Evolutionary conservation across 495 filamentous ascomycete species (phyloP), one percentile per base, ranked within the genome.

Genomic region (Penicillium odoratum): DNA sequence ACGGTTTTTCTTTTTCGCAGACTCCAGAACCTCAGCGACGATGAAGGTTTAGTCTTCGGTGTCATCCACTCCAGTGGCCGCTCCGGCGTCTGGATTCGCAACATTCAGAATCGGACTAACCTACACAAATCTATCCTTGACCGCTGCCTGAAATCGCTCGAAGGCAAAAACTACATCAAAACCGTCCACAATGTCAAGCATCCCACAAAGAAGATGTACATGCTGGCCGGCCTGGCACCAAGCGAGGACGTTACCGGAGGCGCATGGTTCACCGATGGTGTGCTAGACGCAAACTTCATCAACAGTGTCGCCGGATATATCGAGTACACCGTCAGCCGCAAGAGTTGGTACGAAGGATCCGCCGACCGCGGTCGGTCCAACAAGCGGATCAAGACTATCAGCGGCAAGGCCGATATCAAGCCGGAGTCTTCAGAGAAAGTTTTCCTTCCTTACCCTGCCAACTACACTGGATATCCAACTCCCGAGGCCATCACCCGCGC

Each of bases 181-280:
- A 80, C 83, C 44, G 76, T 88, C 29, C 79, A 80, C 69, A 83
- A 79, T 73, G 81, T 84, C 70, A 85, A 84, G 60, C 75, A 73
- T 58, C 82, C 84, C 48, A 79, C 70, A 51, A 80, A 84, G 49
- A 87, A 85, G 68, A 85, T 83, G 65, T 89, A 86, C 74, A 86
- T 89, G 78, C 72, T 88, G 48, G 73, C 75, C 50, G 79, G 81
- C 53, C 75, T 96, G 26, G 79, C 82, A 13, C 93, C 95, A 3
- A 88, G 86, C 38, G 92, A 96, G 36, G 88, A 94, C 47, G 86
- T 93, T 18, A 95, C 92, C 0, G 95, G 94, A 42, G 94, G 95
- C 5, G 87, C 90, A 16, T 98, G 93, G 90, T 97, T 92, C 64
- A 92, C 88, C 21, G 89, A 96, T 50, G 89, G 88, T 7, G 88